Evolutionary conservation across 176 grass and related monocot genomes (phyloP).

Genomic region (Oryza punctata): DNA sequence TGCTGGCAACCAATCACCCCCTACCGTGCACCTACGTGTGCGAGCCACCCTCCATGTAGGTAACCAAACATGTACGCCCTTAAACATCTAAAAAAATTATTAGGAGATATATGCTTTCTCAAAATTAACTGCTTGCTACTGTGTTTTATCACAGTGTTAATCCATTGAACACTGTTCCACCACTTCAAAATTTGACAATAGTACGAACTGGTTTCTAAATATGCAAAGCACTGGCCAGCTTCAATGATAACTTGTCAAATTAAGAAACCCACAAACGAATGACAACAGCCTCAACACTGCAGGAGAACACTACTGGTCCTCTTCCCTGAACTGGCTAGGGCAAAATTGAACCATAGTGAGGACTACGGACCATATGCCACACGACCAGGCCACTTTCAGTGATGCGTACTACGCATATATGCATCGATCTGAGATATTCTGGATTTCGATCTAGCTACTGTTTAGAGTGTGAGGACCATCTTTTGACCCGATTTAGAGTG

Average conservation of each 20-base stretch:
- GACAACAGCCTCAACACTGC: neutral
- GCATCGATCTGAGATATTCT: neutral
- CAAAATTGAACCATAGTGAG: neutral
- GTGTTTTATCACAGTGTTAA: no score
- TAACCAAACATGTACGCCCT: no score
- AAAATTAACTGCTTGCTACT: no score
- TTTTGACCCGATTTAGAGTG: neutral
- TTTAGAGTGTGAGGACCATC: no score
- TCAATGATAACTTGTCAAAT: neutral
- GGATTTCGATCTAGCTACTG: neutral
- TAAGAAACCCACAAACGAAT: neutral
- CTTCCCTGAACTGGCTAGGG: neutral
- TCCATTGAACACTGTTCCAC: no score
- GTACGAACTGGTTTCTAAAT: neutral
- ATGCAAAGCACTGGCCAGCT: neutral
- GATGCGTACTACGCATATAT: neutral
- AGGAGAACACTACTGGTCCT: neutral
- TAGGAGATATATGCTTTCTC: neutral
- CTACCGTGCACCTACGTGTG: no score
- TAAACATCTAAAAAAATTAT: no score
- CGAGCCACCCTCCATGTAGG: no score
- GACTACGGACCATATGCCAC: neutral
- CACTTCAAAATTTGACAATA: no score
- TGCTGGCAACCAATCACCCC: no score
- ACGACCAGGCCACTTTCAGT: neutral